Base-by-base conservation (phyloP, 495 filamentous ascomycete species). In the Tuber brumale region DNA sequence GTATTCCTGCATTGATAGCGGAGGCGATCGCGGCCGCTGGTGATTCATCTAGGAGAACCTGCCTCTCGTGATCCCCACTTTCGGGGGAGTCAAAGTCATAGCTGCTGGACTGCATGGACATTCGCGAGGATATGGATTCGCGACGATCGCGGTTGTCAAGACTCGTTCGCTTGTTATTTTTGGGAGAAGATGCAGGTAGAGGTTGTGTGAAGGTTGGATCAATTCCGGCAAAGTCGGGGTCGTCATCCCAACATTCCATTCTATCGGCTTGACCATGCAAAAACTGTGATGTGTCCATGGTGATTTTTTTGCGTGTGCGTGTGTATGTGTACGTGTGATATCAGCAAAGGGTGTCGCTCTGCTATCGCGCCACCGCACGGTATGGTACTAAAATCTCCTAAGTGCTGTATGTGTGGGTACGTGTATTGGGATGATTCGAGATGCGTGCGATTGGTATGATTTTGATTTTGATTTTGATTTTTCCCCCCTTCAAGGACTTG, bases 1-100 rank as follows among this genome's bases (percentile, higher is more conserved):
- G 95, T 72, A 99, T 97, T 71, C 95, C 95, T 39, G 93, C 95
- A 79, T 90, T 90, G 76, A 91, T 91, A 61, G 94, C 95, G 6
- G 93, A 93, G 27, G 91, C 89, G 80, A 99, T 94, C 66, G 95
- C 94, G 84, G 82, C 72, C 41, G 82, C 81, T 8, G 81, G 81
- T 12, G 79, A 76, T 61, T 82, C 82, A 75, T 83, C 82, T 14
- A 83, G 70, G 61, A 81, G 76, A 72, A 82, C 76, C 79, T 82
- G 80, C 71, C 80, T 77, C 61, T 82, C 81, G 48, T 80, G 80
- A 43, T 82, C 76, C 70, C 76, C 81, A 42, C 51, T 72, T 39
- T 82, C 81, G 41, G 75, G 75, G 72, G 76, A 76, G 44, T 83
- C 82, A 72, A 83, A 77, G 43, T 83, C 81, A 75, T 75, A 76